phyloP scores from a whole-genome alignment of 148 eudicot species.

The Rhododendron williamsianum region DNA sequence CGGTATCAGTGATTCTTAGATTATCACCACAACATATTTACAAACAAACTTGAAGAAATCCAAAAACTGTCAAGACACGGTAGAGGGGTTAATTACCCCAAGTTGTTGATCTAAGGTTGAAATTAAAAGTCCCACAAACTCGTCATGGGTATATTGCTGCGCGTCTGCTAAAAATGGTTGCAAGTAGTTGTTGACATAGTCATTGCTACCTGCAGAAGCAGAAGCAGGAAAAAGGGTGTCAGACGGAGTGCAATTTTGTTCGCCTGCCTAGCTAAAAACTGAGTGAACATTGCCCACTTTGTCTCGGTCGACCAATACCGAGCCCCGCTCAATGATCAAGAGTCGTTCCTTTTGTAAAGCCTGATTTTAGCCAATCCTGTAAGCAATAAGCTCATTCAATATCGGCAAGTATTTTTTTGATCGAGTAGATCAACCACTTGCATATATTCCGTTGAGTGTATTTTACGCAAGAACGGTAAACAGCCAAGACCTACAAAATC shows the following conservation, averaged over 20 bases:
- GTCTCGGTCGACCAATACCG: not conserved
- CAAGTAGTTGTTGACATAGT: conserved; percentile 82
- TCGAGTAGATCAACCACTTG: too few species aligned
- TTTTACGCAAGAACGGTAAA: too few species aligned
- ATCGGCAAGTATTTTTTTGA: too few species aligned
- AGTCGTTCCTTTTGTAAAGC: too few species aligned
- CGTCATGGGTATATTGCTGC: conserved; percentile 67
- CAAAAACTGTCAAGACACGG: not conserved
- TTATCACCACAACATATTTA: not conserved
- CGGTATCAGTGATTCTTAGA: not conserved
- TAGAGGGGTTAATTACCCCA: conserved; percentile 29
- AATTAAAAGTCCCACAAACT: conserved; percentile 50
- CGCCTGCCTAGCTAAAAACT: not conserved
- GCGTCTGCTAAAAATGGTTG: conserved; percentile 80
- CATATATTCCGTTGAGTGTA: too few species aligned
- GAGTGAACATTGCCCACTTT: not conserved
- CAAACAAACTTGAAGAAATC: not conserved
- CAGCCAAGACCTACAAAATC: too few species aligned
- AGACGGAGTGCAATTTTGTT: not conserved
- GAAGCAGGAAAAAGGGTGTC: not conserved
- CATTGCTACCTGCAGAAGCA: conserved; percentile 68
- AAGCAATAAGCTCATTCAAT: not conserved
- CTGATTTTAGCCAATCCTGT: not conserved
- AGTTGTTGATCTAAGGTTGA: conserved; percentile 61
- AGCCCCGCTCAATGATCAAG: not conserved